These are phyloP conservation scores for Volvox carteri DNA, from an alignment of 163 green algal species.

Conservation along the genomic window DNA sequence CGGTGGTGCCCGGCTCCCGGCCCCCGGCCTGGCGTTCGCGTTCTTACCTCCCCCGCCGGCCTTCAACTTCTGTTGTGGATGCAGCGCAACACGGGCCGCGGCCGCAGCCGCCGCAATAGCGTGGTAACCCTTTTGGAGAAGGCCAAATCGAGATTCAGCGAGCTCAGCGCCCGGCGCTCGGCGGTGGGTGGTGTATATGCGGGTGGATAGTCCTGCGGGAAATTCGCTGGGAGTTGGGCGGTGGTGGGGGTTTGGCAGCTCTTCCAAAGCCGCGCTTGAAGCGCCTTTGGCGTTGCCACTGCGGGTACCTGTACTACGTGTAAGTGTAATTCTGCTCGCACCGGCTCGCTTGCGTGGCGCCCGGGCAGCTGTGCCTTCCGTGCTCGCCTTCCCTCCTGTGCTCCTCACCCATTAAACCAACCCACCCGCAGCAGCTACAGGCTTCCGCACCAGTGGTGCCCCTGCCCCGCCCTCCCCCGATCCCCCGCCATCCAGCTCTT, in stretches of 20 bases:
- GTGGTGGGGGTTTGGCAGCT: not conserved
- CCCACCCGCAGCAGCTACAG: no score
- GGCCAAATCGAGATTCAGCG: constrained; percentile 22
- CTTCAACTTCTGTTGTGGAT: no score
- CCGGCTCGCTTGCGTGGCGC: no score
- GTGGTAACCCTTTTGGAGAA: constrained; percentile 33
- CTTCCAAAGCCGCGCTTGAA: not conserved
- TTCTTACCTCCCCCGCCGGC: not conserved
- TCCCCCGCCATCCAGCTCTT: not conserved
- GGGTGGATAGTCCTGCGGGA: no score
- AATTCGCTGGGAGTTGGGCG: not conserved
- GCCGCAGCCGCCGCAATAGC: constrained; percentile 30
- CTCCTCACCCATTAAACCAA: no score
- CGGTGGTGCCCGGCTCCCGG: no score
- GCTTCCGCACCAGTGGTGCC: not conserved
- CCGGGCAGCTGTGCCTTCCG: no score
- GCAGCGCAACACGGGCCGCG: constrained; percentile 30
- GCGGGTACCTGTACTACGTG: not conserved
- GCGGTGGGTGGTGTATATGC: not conserved
- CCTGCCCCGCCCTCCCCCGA: not conserved
- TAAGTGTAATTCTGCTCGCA: not conserved
- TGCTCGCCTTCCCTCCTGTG: no score
- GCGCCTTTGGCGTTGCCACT: not conserved
- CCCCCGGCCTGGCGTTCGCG: not conserved
- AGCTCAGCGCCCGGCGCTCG: constrained; percentile 52